A percentile compares a stretch with the other conserved stretches of the same genome.
Conservation (phyloP, 2,329 filamentous ascomycete genomes). For the Venturia aucupariae region DNA sequence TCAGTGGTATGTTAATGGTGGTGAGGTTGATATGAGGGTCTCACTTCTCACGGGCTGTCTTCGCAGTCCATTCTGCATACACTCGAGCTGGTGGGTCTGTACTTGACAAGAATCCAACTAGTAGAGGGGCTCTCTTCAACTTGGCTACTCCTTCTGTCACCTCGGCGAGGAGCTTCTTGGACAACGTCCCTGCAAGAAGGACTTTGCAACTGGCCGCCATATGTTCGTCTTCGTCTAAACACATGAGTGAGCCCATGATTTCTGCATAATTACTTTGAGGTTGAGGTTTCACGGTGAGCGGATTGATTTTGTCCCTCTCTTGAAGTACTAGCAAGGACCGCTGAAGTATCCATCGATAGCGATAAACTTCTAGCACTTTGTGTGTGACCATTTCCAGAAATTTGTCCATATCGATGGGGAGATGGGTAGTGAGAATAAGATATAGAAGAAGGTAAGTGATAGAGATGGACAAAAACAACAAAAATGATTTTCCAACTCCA, state of each 20-base stretch:
- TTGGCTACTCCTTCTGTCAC: slow-evolving; percentile 66
- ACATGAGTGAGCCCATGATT: slow-evolving; percentile 1
- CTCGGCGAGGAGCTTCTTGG: slow-evolving; percentile 70
- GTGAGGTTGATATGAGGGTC: slow-evolving; percentile 24
- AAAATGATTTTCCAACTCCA: too few relatives aligned
- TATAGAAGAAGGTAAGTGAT: background rate
- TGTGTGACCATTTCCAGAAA: background rate
- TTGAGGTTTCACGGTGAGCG: background rate
- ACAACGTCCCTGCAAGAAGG: slow-evolving; percentile 77
- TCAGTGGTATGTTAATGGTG: slow-evolving; percentile 10
- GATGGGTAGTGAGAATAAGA: background rate
- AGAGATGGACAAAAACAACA: background rate
- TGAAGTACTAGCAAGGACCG: background rate
- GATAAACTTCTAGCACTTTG: background rate
- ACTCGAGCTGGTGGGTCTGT: slow-evolving; percentile 81
- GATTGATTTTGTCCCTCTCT: background rate
- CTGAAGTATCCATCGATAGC: background rate
- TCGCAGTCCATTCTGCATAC: slow-evolving; percentile 96
- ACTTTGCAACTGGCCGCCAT: slow-evolving; percentile 66
- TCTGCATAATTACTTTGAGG: background rate
- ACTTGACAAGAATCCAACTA: slow-evolving; percentile 90
- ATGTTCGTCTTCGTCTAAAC: slow-evolving; percentile 18
- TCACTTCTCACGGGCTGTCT: slow-evolving; percentile 94
- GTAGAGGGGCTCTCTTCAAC: slow-evolving; percentile 62
- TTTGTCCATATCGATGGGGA: background rate